Evolutionary conservation across 2,329 filamentous ascomycete genomes (phyloP).

Genomic region (Penicillium sp.): DNA sequence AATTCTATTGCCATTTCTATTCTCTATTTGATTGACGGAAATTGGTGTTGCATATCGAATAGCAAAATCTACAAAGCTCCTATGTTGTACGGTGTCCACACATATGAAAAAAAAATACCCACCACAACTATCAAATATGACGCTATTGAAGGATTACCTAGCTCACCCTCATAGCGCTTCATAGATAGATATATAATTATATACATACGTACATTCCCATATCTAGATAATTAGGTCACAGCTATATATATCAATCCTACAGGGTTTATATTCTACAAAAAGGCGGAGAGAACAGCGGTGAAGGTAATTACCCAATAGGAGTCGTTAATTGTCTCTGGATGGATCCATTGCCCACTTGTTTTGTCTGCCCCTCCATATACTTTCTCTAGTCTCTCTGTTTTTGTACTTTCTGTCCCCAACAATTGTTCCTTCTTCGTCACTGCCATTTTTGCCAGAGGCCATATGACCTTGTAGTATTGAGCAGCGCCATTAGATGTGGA

Average conservation of each 20-base stretch:
- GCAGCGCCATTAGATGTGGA: not conserved
- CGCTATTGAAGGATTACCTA: too few relatives aligned
- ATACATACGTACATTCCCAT: not conserved
- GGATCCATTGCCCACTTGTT: constrained; percentile 1
- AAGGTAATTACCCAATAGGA: not conserved
- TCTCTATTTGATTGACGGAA: not conserved
- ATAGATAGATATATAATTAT: not conserved
- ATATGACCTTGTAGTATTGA: not conserved
- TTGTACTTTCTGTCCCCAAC: not conserved
- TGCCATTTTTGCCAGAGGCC: not conserved
- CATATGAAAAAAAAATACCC: not conserved
- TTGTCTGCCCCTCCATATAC: constrained; percentile 10
- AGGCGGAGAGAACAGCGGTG: not conserved
- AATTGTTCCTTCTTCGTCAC: not conserved
- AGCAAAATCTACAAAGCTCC: not conserved
- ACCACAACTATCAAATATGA: not conserved
- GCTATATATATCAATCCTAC: not conserved
- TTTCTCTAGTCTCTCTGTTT: not conserved
- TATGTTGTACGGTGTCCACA: not conserved
- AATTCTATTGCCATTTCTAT: not conserved
- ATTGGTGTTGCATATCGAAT: not conserved
- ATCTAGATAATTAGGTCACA: not conserved
- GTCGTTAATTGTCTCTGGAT: not conserved
- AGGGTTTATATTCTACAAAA: not conserved
- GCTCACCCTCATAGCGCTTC: not conserved